Base-by-base conservation (phyloP, 768 basidiomycete species). In the Phylloporus sp. region DNA sequence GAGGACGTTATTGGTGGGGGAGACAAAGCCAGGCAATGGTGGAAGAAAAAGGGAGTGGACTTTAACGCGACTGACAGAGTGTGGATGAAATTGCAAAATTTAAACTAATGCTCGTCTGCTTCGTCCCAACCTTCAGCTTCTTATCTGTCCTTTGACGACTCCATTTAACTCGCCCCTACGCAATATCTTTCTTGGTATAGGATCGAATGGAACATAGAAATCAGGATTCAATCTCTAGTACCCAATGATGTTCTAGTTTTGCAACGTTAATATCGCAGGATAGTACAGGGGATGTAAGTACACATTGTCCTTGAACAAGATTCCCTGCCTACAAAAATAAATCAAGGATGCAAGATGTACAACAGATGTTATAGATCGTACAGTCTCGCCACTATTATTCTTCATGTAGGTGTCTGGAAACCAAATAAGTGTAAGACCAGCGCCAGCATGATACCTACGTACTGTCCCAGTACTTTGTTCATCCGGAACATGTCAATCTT, bases 401-500 rank as follows among this genome's bases (percentile, higher is more conserved):
- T 24, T 68, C 67, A 43, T 70, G 70, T 49, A 70, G 60, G 54
- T 70, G 69, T 47, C 70, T 71, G 34, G 15, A 15, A 42, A 41
- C 22, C 40, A 12, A 8, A 41, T 58, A 11, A 59, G 52, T 23
- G 9, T 16, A 7, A 18, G 6, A 40, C 40, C 15, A 6, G 39
- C 28, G 26, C 24, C 10, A 22, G 35, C 15, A 20, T 6, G 9
- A 24, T 20, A 13, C 4, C 5, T 10, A 72, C 80, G 52, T 49
- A 92, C 87, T 85, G 75, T 65, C 88, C 87, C 50, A 95, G 73
- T 24, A 86, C 78, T 70, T 95, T 92, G 77, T 95, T 95, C 93
- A 95, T 95, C 58, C 77, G 83, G 73, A 95, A 95, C 91, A 95
- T 95, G 70, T 91, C 84, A 50, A 97, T 81, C 66, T 83, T 88